Evolutionary conservation across 2,329 filamentous ascomycete species (phyloP).

Genomic region (Venturia carpophila): DNA sequence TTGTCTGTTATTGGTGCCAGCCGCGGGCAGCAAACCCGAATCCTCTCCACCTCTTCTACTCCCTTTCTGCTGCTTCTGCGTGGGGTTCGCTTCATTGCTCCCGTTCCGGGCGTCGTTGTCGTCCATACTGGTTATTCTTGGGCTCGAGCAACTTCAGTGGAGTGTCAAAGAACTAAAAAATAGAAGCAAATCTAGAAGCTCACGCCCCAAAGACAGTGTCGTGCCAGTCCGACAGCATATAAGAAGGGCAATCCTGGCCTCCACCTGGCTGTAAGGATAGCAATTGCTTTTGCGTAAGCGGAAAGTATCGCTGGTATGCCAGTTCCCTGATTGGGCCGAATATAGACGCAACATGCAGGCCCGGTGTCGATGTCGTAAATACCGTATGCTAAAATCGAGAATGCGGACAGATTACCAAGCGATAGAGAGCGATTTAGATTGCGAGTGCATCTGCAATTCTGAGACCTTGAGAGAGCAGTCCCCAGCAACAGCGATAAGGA

Average conservation of each 20-base stretch:
- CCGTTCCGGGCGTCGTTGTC: not conserved
- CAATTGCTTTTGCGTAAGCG: slow-evolving; percentile 8
- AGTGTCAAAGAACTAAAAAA: not conserved
- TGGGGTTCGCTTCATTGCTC: not conserved
- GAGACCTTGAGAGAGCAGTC: not conserved
- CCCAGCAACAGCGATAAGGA: not conserved
- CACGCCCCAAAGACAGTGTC: not conserved
- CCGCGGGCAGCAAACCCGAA: not conserved
- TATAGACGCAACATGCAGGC: not conserved
- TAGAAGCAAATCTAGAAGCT: not conserved
- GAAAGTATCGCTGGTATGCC: not conserved
- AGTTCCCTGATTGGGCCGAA: not conserved
- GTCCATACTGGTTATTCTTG: slow-evolving; percentile 10
- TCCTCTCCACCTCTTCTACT: slow-evolving; percentile 6
- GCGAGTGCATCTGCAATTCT: not conserved
- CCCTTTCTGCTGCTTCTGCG: slow-evolving; percentile 6
- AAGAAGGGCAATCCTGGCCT: not conserved
- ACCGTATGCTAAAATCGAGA: not conserved
- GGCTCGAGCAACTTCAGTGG: not conserved
- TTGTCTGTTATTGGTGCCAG: not conserved
- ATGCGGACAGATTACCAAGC: slow-evolving; percentile 8
- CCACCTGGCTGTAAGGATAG: not conserved
- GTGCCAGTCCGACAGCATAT: not conserved
- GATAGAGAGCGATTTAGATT: not conserved
- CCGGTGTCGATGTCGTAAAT: slow-evolving; percentile 4